Evolutionary conservation across 1,139 yeast genomes (phyloP), one percentile per base, ranked within the genome.

Genomic region (Kodamaea fungicola): DNA sequence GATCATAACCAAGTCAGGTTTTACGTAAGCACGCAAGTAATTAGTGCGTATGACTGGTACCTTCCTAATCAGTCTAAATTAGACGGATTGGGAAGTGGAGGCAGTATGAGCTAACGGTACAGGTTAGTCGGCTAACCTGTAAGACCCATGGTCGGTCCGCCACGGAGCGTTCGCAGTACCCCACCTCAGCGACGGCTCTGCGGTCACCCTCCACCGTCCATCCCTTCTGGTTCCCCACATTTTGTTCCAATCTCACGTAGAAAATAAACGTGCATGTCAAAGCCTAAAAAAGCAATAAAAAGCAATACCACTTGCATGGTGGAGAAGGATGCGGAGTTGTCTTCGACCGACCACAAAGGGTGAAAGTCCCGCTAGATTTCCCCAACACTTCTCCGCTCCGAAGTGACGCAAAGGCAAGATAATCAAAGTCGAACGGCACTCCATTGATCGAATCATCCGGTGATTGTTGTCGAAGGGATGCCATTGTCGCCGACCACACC

Each of bases 241-340:
- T 23, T 16, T 25, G 25, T 24, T 29, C 37, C 37, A 30, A 24
- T 34, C 30, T 29, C 28, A 16, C 28, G 30, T 34, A 26, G 22
- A 30, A 22, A 26, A 13, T 31, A 25, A 21, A 21, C 7, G 13
- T 7, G 12, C n/a, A 7, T 22, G 24, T 36, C 35, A 24, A 39
- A 30, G 28, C 13, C 23, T 12, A 28, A 28, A 21, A n/a, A 10
- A 24, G 28, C 33, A 32, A 28, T 13, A 22, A 31, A 22, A 24
- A 31, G 32, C 27, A 27, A 12, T 9, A 23, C 10, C 4, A 23
- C 19, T 25, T 30, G 8, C 25, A 37, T 31, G 36, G 44, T 33
- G 44, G 42, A 41, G 42, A 34, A 34, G 31, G 24, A 49, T 44
- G 60, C 29, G 59, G 60, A 51, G 57, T 43, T 41, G 35, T 35